Percentiles rank a stretch among this genome's conserved stretches.
phyloP scores from a whole-genome alignment of 192 early-diverging fungal genomes.

The Backusella tarrabulga region DNA sequence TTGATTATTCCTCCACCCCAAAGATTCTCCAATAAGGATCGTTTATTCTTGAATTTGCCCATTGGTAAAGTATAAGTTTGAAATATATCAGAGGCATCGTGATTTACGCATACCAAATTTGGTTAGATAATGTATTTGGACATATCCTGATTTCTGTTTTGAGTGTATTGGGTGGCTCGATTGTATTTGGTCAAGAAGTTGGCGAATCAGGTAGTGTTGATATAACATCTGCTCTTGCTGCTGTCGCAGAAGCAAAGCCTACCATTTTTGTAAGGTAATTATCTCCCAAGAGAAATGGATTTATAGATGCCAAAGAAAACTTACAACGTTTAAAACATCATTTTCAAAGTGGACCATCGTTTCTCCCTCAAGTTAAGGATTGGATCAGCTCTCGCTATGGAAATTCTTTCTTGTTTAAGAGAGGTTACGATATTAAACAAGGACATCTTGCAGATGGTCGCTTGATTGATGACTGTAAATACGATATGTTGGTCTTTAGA shows the following conservation, averaged over 20 bases:
- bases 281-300: not conserved
- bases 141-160: constrained; percentile 24
- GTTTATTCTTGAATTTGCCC: constrained; percentile 35
- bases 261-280: constrained; percentile 63
- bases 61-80: constrained; percentile 30
- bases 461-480: constrained; percentile 37
- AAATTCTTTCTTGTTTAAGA: constrained; percentile 38
- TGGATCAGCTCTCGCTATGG: constrained; percentile 32
- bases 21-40: constrained; percentile 32
- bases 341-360: constrained; percentile 24
- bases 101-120: not conserved
- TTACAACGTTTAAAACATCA: not conserved
- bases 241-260: constrained; percentile 68
- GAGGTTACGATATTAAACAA: constrained; percentile 36
- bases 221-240: constrained; percentile 63
- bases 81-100: not conserved
- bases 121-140: constrained; percentile 36
- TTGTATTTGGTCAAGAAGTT: constrained; percentile 61
- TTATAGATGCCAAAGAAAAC: not conserved
- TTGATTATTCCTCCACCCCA: constrained; percentile 31
- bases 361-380: constrained; percentile 28
- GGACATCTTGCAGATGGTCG: constrained; percentile 33
- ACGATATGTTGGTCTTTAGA: constrained; percentile 45
- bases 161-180: constrained; percentile 56
- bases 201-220: constrained; percentile 29